phyloP scores from a whole-genome alignment of 169 alveolate genomes.

The Cryptosporidium ryanae region DNA sequence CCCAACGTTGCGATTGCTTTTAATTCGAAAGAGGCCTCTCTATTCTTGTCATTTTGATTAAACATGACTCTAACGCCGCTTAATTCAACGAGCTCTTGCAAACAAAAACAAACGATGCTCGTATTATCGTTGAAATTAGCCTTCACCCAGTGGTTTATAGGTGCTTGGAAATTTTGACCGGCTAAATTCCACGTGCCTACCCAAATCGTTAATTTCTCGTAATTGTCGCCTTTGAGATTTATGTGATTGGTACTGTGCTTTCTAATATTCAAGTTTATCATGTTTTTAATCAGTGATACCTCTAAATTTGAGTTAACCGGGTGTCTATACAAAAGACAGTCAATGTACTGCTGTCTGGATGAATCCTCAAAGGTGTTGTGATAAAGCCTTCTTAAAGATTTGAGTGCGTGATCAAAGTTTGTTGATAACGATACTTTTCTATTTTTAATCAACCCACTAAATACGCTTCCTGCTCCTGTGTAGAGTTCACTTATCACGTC shows the following conservation, averaged over 20 bases:
- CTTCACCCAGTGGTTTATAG: slow-evolving; percentile 21
- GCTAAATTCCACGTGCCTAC: slow-evolving; percentile 82
- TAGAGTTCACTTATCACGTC: slow-evolving; percentile 90
- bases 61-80: slow-evolving; percentile 59
- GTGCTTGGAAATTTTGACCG: slow-evolving; percentile 29
- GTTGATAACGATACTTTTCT: slow-evolving; percentile 89
- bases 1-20: slow-evolving; percentile 47
- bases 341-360: slow-evolving; percentile 88
- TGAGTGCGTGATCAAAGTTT: slow-evolving; percentile 86
- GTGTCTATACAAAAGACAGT: slow-evolving; percentile 82
- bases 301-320: slow-evolving; percentile 74
- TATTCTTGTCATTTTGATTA: slow-evolving; percentile 59
- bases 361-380: slow-evolving; percentile 88
- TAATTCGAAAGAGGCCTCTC: slow-evolving; percentile 58
- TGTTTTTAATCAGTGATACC: background rate
- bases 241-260: background rate
- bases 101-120: slow-evolving; percentile 59
- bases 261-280: background rate
- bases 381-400: slow-evolving; percentile 86
- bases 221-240: background rate
- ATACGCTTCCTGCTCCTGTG: slow-evolving; percentile 94
- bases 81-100: slow-evolving; percentile 61
- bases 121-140: slow-evolving; percentile 12
- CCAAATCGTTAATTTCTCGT: slow-evolving; percentile 72
- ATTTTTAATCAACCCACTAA: slow-evolving; percentile 90